Evolutionary conservation across 768 basidiomycete species (phyloP).

Genomic region (Tricholoma furcatifolium): DNA sequence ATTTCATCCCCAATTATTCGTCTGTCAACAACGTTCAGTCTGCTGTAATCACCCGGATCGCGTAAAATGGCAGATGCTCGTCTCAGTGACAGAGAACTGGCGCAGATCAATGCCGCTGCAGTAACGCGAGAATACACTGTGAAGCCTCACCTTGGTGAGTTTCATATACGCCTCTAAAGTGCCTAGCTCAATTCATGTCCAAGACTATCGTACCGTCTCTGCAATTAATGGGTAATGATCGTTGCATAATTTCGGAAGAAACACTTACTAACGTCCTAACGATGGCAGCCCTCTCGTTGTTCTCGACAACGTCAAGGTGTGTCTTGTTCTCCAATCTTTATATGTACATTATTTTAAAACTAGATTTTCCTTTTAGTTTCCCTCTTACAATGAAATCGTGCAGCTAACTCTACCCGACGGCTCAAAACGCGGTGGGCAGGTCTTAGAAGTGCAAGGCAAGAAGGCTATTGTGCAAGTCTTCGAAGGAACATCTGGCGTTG

Average conservation of each 20-base stretch:
- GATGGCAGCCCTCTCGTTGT: slow-evolving; percentile 83
- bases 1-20: not conserved
- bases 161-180: slow-evolving; percentile 12
- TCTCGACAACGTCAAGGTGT: slow-evolving; percentile 96
- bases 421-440: slow-evolving; percentile 92
- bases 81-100: slow-evolving; percentile 70
- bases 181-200: slow-evolving; percentile 18
- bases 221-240: slow-evolving; percentile 85
- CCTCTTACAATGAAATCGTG: slow-evolving; percentile 98
- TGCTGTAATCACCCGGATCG: not conserved
- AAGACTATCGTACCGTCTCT: slow-evolving; percentile 97
- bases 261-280: slow-evolving; percentile 9
- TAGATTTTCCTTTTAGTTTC: slow-evolving; percentile 56
- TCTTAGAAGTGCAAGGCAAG: slow-evolving; percentile 96
- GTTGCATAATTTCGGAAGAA: slow-evolving; percentile 1
- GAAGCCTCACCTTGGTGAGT: slow-evolving; percentile 83
- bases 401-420: slow-evolving; percentile 95
- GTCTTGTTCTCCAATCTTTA: slow-evolving; percentile 19
- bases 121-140: slow-evolving; percentile 88
- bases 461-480: slow-evolving; percentile 99
- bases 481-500: slow-evolving; percentile 96
- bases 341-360: slow-evolving; percentile 1
- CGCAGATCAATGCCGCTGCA: slow-evolving; percentile 83
- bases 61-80: slow-evolving; percentile 51
- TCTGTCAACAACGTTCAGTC: not conserved